A percentile compares a stretch with the other conserved stretches of the same genome.
Evolutionary conservation across 2,329 filamentous ascomycete species (phyloP).

Genomic region (Ceratocystis albifundus): DNA sequence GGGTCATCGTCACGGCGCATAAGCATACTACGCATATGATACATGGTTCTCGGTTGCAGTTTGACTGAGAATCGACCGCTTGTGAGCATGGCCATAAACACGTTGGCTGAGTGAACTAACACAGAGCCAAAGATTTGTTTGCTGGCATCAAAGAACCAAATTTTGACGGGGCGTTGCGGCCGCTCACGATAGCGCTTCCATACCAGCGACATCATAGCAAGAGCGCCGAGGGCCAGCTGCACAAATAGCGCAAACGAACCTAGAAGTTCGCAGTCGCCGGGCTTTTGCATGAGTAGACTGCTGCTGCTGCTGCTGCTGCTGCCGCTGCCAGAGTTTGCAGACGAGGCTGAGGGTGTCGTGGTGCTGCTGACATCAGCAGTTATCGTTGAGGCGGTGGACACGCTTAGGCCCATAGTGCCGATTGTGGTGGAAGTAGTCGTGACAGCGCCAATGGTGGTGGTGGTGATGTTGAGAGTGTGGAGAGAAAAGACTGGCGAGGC

Average conservation of each 20-base stretch:
- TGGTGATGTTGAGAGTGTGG: slow-evolving; percentile 14
- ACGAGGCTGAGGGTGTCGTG: slow-evolving; percentile 21
- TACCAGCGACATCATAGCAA: slow-evolving; percentile 77
- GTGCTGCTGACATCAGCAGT: slow-evolving; percentile 26
- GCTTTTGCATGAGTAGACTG: slow-evolving; percentile 23
- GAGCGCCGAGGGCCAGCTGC: slow-evolving; percentile 69
- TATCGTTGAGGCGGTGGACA: slow-evolving; percentile 28
- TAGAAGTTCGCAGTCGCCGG: slow-evolving; percentile 72
- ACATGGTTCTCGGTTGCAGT: slow-evolving; percentile 37
- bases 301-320: slow-evolving; percentile 25
- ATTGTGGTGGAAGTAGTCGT: slow-evolving; percentile 15
- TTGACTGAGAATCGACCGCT: slow-evolving; percentile 68
- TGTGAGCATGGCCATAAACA: slow-evolving; percentile 93
- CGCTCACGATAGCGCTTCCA: slow-evolving; percentile 88
- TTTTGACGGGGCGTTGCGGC: slow-evolving; percentile 82
- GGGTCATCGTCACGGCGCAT: slow-evolving; percentile 35
- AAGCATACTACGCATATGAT: slow-evolving; percentile 31
- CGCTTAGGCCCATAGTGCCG: slow-evolving; percentile 27
- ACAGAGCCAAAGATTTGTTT: slow-evolving; percentile 95
- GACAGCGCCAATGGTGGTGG: too few relatives aligned
- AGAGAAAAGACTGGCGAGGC: slow-evolving; percentile 14
- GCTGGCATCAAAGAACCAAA: slow-evolving; percentile 95
- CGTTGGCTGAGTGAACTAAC: slow-evolving; percentile 80
- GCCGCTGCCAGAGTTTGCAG: slow-evolving; percentile 21
- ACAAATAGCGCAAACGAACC: slow-evolving; percentile 86